Evolutionary conservation across 345 rosid genomes (phyloP), one percentile per base, ranked within the genome.

Genomic region (Salix dunnii): DNA sequence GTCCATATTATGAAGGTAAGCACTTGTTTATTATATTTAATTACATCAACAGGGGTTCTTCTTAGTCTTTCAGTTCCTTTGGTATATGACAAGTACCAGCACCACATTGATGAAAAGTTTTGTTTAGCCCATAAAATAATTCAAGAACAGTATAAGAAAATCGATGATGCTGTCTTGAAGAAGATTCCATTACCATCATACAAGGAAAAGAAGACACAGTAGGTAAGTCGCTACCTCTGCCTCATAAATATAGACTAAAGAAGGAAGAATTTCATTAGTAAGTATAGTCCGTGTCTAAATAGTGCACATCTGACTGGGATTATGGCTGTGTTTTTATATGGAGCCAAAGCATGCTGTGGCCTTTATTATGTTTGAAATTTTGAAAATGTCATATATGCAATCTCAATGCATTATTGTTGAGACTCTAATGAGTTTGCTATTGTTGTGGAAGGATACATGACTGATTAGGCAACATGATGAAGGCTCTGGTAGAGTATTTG

Each of bases 201-300:
- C 77, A 93, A 90, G 86, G 90, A 83, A 71, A 92, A 92, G 89
- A 96, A 92, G 86, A 83, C 75, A 71, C 87, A 86, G 77, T 92
- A 94, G 95, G 87, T 79, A 86, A 80, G 89, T 77, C 43, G 7
- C 60, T 77, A 31, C 17, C 36, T 3, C 38, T 33, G 27, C 23
- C 31, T 55, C 14, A 2, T 17, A 6, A 11, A 48, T 28, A 35
- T 0, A 62, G 61, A 36, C 36, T 71, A 31, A 7, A 58, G 49
- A 8, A 21, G 10, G 38, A 28, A 28, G 20, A 23, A 65, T 30
- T 65, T 65, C 7, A 65, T 31, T 31, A 21, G 33, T 38, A 13
- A 31, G n/a, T 8, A 28, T 65, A 31, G 17, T 7, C 23, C 7
- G 0, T 51, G 21, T 20, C 58, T 5, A 51, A 51, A 20, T 51